Evolutionary conservation across 2,329 filamentous ascomycete species (phyloP), one percentile per base, ranked within the genome.

Genomic region (Diaporthe capsici): DNA sequence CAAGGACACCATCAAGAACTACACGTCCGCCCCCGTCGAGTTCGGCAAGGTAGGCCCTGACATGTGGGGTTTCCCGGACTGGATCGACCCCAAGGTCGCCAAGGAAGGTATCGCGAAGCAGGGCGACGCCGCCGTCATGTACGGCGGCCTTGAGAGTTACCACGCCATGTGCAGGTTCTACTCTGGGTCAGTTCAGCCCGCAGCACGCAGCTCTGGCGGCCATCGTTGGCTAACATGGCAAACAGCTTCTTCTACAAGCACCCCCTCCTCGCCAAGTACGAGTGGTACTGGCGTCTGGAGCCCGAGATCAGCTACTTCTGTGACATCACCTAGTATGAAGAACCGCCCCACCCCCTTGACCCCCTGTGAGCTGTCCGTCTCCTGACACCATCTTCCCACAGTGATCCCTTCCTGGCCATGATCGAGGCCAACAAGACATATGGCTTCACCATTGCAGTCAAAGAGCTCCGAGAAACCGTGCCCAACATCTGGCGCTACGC

Each of bases 291-390:
- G 97, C 95, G 97, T 78, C 88, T 99, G 80, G 97, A 99, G 89
- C 97, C 97, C 79, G 97, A 99, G 86, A 98, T 99, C 91, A 98
- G 96, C 87, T 99, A 98, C 87, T 99, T 99, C 87, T 99, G 97
- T 85, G 97, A 99, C 83, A 98, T 99, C 80, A 99, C 97, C 79
- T 99, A 99, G 94, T 96, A 92, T 77, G 65, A 20, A 37, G 22
- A 53, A 9, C 22, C 61, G 0, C 65, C n/a, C 17, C 39, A 25
- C 9, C 44, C 55, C n/a, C 10, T 44, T 4, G 20, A 7, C 2
- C 20, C 25, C 22, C 22, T 28, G 5, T 53, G 10, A 25, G 8
- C 12, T 37, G 22, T 34, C 47, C 15, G 28, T 39, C 8, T 22
- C 57, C 22, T 55, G 44, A 71, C 31, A 47, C 22, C 20, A 15